phyloP scores from a whole-genome alignment of 306 rosid species.

The Datisca glomerata region DNA sequence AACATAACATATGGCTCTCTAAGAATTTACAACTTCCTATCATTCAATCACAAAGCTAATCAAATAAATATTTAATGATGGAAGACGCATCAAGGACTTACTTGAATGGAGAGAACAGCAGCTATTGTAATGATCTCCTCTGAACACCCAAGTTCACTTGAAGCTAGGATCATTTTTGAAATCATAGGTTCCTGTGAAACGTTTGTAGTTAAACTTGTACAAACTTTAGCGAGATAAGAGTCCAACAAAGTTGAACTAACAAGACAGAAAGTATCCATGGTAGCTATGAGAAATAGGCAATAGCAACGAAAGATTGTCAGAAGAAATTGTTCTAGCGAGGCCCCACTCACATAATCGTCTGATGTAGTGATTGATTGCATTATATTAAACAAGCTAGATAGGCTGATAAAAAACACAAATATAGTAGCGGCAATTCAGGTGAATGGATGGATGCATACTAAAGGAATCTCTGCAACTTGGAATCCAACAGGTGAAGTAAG shows the following conservation, averaged over 20 bases:
- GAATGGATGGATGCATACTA: conserved; percentile 48
- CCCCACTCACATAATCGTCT: too few species aligned
- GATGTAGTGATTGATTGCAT: too few species aligned
- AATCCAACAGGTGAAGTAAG: conserved; percentile 92
- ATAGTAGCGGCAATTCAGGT: too few species aligned
- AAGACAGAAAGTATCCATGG: too few species aligned
- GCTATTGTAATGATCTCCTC: conserved; percentile 89
- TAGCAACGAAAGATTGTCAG: too few species aligned
- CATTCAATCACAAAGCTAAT: too few species aligned
- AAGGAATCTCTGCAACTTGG: conserved; percentile 94
- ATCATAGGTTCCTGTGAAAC: conserved; percentile 79
- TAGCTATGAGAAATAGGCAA: too few species aligned
- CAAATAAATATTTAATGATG: neutral
- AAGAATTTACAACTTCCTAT: too few species aligned
- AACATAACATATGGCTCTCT: too few species aligned
- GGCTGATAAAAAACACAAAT: too few species aligned
- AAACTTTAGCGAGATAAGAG: neutral
- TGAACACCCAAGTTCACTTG: conserved; percentile 72
- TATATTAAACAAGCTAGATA: too few species aligned
- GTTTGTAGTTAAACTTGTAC: neutral
- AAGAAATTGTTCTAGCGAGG: too few species aligned
- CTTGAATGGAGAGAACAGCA: conserved; percentile 83
- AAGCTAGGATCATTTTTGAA: conserved; percentile 85
- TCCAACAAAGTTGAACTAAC: conserved; percentile 3
- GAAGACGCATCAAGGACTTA: conserved; percentile 18